A percentile compares a stretch with the other conserved stretches of the same genome.
Evolutionary conservation across 306 rosid genomes (phyloP).

Genomic region (Vachellia pachyceras): DNA sequence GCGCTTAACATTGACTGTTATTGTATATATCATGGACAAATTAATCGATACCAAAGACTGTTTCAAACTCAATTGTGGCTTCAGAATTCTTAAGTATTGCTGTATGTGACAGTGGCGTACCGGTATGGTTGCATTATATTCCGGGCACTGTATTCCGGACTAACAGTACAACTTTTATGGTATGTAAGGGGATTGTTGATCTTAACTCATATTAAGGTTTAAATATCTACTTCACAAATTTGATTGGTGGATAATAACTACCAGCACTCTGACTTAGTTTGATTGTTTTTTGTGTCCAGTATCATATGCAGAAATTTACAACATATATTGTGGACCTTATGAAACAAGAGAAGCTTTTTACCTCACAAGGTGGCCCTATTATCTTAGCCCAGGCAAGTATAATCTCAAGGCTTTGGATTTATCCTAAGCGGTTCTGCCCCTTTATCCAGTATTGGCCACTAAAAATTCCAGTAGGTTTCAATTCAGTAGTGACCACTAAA

Average conservation of each 20-base stretch:
- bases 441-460: constrained; percentile 3
- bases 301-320: constrained; percentile 86
- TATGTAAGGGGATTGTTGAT: constrained; percentile 44
- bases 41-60: not conserved
- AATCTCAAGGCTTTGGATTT: constrained; percentile 28
- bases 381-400: constrained; percentile 93
- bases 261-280: constrained; percentile 37
- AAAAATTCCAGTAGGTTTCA: not conserved
- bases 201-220: constrained; percentile 7
- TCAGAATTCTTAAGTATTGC: constrained; percentile 33
- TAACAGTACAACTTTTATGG: constrained; percentile 81
- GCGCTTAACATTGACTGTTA: not conserved
- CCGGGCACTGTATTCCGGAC: constrained; percentile 91
- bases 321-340: constrained; percentile 79
- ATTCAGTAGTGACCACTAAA: not conserved
- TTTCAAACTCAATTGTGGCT: constrained; percentile 20
- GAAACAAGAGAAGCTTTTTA: constrained; percentile 90
- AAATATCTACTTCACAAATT: not conserved
- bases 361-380: constrained; percentile 96
- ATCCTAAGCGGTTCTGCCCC: constrained; percentile 10
- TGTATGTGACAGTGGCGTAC: constrained; percentile 78
- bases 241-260: constrained; percentile 24
- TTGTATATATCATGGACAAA: not conserved
- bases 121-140: constrained; percentile 93
- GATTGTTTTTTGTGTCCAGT: constrained; percentile 52